A percentile compares a stretch with the other conserved stretches of the same genome.
phyloP scores from a whole-genome alignment of 139 green algal genomes.

The Micromonas commoda region DNA sequence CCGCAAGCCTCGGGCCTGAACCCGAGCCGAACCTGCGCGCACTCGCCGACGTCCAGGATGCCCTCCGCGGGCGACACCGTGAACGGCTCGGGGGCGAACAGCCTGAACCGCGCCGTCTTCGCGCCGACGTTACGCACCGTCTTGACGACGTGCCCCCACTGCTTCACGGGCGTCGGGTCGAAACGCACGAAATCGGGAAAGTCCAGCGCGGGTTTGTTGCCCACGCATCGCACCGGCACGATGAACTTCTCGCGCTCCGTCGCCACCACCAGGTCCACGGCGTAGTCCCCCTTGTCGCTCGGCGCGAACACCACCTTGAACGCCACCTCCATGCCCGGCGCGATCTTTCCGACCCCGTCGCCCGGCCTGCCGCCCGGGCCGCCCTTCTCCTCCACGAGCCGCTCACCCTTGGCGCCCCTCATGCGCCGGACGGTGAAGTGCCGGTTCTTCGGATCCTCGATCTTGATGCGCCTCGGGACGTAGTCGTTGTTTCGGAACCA shows the following conservation, averaged over 20 bases:
- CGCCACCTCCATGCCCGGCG: constrained; percentile 65
- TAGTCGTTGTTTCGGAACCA: constrained; percentile 72
- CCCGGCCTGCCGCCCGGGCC: not conserved
- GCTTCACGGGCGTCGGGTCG: constrained; percentile 39
- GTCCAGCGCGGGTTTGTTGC: constrained; percentile 47
- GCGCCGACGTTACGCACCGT: constrained; percentile 64
- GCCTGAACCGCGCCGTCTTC: constrained; percentile 48
- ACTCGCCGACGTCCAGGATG: constrained; percentile 52
- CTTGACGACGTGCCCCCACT: constrained; percentile 39
- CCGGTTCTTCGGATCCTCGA: not conserved
- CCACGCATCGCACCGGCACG: constrained; percentile 52
- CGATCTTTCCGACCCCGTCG: constrained; percentile 51
- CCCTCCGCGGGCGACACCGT: constrained; percentile 45
- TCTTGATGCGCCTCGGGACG: constrained; percentile 33
- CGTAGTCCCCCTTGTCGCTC: constrained; percentile 45
- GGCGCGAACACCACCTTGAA: constrained; percentile 57
- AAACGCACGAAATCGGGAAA: constrained; percentile 62
- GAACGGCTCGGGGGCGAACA: constrained; percentile 49
- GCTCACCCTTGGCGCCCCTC: no score
- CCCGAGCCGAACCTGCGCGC: constrained; percentile 48
- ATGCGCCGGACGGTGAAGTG: not conserved
- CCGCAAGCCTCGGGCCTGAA: constrained; percentile 43
- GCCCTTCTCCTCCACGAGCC: constrained; percentile 35
- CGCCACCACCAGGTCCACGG: constrained; percentile 56
- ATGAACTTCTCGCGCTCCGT: constrained; percentile 78